A percentile compares a stretch with the other conserved stretches of the same genome.
Conservation (phyloP, 2,329 filamentous ascomycete species). For the Aspergillus floridensis region DNA sequence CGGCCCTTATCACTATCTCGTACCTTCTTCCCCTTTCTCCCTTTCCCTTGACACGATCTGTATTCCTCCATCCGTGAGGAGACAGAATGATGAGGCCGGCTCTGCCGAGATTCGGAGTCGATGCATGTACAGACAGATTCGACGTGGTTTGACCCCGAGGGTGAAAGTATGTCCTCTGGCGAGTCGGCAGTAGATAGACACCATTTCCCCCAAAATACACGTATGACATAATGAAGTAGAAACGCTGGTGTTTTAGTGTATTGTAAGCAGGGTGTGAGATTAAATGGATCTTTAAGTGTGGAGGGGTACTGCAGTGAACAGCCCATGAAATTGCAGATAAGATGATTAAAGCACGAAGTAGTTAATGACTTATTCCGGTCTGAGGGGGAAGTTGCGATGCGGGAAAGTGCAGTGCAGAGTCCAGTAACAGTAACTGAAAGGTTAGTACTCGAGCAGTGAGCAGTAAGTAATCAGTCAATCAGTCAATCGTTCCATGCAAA, state of each 20-base stretch:
- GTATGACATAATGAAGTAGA: conserved; percentile 18
- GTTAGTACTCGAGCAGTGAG: neutral
- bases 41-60: conserved; percentile 10
- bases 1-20: conserved; percentile 9
- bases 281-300: too few species aligned
- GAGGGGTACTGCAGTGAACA: too few species aligned
- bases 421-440: too few species aligned
- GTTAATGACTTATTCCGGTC: too few species aligned
- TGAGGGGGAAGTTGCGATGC: too few species aligned
- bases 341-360: too few species aligned
- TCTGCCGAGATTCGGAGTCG: conserved; percentile 18
- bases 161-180: conserved; percentile 17
- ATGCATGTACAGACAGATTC: conserved; percentile 5
- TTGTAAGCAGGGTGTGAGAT: too few species aligned
- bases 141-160: conserved; percentile 13
- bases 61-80: conserved; percentile 23
- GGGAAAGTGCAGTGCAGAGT: too few species aligned
- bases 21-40: neutral
- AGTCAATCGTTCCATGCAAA: neutral
- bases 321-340: too few species aligned
- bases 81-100: conserved; percentile 26
- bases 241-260: neutral
- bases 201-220: conserved; percentile 32
- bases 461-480: neutral
- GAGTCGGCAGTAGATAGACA: conserved; percentile 37